phyloP scores from a whole-genome alignment of 345 rosid species.

The Gossypium mustelinum region DNA sequence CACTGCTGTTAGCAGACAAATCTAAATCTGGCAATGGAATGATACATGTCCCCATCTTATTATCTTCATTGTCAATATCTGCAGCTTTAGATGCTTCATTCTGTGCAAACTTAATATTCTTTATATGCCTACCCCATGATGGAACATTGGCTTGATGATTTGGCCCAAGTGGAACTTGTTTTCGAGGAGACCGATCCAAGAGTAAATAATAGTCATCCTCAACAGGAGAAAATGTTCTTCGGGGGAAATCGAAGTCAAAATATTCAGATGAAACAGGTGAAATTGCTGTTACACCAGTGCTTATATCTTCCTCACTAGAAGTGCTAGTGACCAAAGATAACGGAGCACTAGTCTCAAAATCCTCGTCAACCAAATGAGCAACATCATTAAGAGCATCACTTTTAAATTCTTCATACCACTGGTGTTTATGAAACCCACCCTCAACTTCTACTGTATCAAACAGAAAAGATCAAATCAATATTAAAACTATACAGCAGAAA shows the following conservation, averaged over 20 bases:
- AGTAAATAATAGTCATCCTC: slow-evolving; percentile 34
- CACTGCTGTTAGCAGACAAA: slow-evolving; percentile 9
- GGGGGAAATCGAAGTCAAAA: slow-evolving; percentile 27
- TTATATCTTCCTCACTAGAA: slow-evolving; percentile 34
- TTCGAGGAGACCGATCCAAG: slow-evolving; percentile 28
- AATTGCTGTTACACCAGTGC: slow-evolving; percentile 17
- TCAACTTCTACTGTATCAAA: slow-evolving; percentile 2
- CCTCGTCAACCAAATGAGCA: slow-evolving; percentile 6
- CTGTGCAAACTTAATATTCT: slow-evolving; percentile 3
- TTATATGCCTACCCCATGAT: slow-evolving; percentile 25
- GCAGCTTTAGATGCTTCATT: background rate
- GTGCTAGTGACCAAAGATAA: slow-evolving; percentile 21
- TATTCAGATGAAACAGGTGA: slow-evolving; percentile 39
- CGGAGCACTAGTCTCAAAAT: slow-evolving; percentile 22
- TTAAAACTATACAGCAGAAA: background rate
- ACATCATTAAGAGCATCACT: background rate
- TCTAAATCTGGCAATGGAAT: slow-evolving; percentile 44
- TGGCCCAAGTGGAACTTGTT: slow-evolving; percentile 49
- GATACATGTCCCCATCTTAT: slow-evolving; percentile 46
- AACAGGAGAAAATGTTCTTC: slow-evolving; percentile 21
- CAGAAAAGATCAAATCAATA: background rate
- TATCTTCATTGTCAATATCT: slow-evolving; percentile 20
- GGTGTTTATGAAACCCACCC: slow-evolving; percentile 15
- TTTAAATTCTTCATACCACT: slow-evolving; percentile 21
- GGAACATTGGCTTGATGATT: slow-evolving; percentile 57